Evolutionary conservation across 2,329 filamentous ascomycete species (phyloP), one percentile per base, ranked within the genome.

Genomic region (Calonectria ilicicola): DNA sequence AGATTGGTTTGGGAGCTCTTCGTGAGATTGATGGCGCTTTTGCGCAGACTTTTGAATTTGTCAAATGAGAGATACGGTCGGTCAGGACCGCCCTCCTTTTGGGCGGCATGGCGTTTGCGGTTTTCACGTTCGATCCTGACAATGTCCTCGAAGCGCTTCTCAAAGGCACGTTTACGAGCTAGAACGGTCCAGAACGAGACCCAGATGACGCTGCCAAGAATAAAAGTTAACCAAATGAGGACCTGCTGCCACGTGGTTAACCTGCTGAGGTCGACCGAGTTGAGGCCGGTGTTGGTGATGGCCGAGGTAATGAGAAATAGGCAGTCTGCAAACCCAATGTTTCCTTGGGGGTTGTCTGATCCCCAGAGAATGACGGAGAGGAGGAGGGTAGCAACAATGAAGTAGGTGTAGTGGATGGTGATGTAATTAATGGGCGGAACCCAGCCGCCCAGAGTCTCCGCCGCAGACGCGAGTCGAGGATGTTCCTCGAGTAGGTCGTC

Each of bases 241-340:
- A 90, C 83, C 80, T 95, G 93, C 81, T 95, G 93, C 79, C 91
- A 93, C 0, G 89, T 92, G 46, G 91, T 94, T 78, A 94, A 79
- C 32, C 86, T 84, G 68, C 89, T 92, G 27, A 94, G 83, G 78
- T 93, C 91, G 76, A 91, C 88, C 1, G 92, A 93, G 77, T 93
- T 94, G 69, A 94, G 84, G 0, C 93, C 93, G 8, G 92, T 89
- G 66, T 91, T 87, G 8, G 91, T 93, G 85, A 94, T 92, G 51
- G 92, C 91, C 68, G 90, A 93, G 47, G 92, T 86, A 64, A 89
- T 89, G 65, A 94, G 82, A 80, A 94, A 94, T 19, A 94, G 81
- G n/a, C 90, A 87, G 79, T 94, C 92, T 44, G 87, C 87, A 81
- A 92, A 94, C 56, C 84, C 82, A 63, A 94, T 85, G 74, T 85